A percentile compares a stretch with the other conserved stretches of the same genome.
phyloP scores from a whole-genome alignment of 2,329 filamentous ascomycete species.

The Stachybotrys chartarum region DNA sequence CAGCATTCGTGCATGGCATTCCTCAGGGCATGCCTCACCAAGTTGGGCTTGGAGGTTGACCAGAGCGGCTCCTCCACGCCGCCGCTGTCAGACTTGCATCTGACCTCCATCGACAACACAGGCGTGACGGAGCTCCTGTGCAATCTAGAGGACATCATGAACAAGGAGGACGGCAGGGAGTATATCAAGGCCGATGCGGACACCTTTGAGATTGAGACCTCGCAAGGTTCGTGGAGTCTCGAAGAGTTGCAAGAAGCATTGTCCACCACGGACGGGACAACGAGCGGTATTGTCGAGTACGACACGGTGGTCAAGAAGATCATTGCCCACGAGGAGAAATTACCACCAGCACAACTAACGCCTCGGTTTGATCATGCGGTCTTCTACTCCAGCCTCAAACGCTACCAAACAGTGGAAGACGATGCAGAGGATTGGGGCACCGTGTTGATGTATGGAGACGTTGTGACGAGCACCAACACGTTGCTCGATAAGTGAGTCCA shows the following conservation, averaged over 20 bases:
- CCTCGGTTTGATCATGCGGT: slow-evolving; percentile 80
- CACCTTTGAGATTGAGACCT: slow-evolving; percentile 69
- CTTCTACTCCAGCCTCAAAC: slow-evolving; percentile 65
- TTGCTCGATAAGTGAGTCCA: slow-evolving; percentile 70
- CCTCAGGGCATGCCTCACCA: slow-evolving; percentile 69
- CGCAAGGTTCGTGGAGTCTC: slow-evolving; percentile 53
- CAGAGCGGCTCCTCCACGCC: slow-evolving; percentile 63
- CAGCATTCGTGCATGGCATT: slow-evolving; percentile 68
- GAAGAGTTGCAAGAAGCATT: slow-evolving; percentile 48
- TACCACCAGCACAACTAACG: slow-evolving; percentile 66
- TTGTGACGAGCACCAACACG: slow-evolving; percentile 90
- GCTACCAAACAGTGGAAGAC: slow-evolving; percentile 53
- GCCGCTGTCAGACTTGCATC: slow-evolving; percentile 73
- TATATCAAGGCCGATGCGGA: slow-evolving; percentile 77
- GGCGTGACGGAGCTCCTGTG: slow-evolving; percentile 63
- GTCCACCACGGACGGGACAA: slow-evolving; percentile 21
- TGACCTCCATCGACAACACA: slow-evolving; percentile 61
- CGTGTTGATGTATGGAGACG: slow-evolving; percentile 77
- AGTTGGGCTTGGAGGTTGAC: slow-evolving; percentile 75
- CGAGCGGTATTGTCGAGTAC: slow-evolving; percentile 66
- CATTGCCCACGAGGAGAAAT: slow-evolving; percentile 59
- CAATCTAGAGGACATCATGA: slow-evolving; percentile 60
- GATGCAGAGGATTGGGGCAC: slow-evolving; percentile 66
- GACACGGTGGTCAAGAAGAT: slow-evolving; percentile 66
- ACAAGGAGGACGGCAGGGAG: slow-evolving; percentile 57